Base-by-base conservation (phyloP, 2,329 filamentous ascomycete genomes). In the Pochonia chlamydosporia region DNA sequence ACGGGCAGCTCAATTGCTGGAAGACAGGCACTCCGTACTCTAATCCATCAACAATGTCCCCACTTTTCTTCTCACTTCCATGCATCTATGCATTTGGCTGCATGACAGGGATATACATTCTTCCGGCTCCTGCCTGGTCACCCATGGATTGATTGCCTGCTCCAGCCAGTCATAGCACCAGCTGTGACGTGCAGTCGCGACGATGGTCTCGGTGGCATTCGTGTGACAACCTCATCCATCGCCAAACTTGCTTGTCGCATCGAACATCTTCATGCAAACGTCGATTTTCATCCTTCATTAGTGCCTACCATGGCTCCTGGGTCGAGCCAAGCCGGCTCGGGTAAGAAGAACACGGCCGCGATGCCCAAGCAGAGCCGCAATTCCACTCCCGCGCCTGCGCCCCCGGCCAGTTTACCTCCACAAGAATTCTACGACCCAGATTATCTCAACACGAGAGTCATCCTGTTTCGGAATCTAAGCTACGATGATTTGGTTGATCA, bases 281-380 rank as follows among this genome's bases (percentile, higher is more conserved):
- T 26, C 40, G 21, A 42, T 35, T 9, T 39, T 43, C 44, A 46
- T 49, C 48, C 30, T 21, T 26, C 16, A 4, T 23, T 44, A 40
- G 44, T 37, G 37, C 41, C 40, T 31, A 42, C 35, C 47, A 84
- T 84, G 81, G 76, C 80, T 61, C 76, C 78, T 24, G 70, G 69
- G 47, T 73, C 76, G 41, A 74, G 76, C 54, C 78, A 82, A 59
- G 80, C 82, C 58, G 80, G 80, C 49, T 80, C 79, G 23, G 75
- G 80, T 62, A 85, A 84, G 70, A 88, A 88, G 68, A 67, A 67
- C 53, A 70, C 73, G 51, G 75, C 75, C 55, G 76, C 77, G 56
- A 76, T 82, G 51, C 79, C 79, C 55, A 81, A 82, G 56, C 85
- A 84, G 56, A 90, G 85, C 62, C 84, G 87, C 60, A 91, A 90